phyloP scores from a whole-genome alignment of 2,329 filamentous ascomycete genomes.

The Claviceps cyperi region DNA sequence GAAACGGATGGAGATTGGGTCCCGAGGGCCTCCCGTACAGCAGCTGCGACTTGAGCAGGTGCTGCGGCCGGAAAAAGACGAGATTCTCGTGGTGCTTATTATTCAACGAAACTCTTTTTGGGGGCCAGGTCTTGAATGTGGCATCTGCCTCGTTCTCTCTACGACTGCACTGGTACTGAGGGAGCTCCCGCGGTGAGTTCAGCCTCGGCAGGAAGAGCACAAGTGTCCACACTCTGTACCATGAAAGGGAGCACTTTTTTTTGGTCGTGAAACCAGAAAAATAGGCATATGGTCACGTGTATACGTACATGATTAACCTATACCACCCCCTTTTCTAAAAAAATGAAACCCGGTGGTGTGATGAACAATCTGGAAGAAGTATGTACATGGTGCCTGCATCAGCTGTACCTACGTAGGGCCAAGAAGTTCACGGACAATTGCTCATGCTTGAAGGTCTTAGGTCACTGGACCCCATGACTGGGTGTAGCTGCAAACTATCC shows the following conservation, averaged over 20 bases:
- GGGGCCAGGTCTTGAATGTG: not conserved
- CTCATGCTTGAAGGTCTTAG: not conserved
- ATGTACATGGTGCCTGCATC: not conserved
- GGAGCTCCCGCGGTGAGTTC: no score
- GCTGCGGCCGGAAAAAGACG: not conserved
- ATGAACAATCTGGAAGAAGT: not conserved
- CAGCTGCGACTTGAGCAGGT: not conserved
- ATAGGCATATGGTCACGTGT: not conserved
- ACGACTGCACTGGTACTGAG: no score
- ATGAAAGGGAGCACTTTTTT: not conserved
- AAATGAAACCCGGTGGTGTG: not conserved
- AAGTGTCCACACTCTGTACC: not conserved
- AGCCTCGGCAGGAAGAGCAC: no score
- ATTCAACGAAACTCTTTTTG: not conserved
- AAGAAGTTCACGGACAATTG: not conserved
- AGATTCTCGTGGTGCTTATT: not conserved
- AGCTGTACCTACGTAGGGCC: not conserved
- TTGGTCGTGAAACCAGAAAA: not conserved
- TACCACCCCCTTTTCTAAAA: not conserved
- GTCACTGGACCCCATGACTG: not conserved
- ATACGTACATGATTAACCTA: not conserved
- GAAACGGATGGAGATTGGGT: constrained; percentile 32
- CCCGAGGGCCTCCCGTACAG: constrained; percentile 2
- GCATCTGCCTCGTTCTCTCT: not conserved
- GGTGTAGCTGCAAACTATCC: no score